phyloP scores from a whole-genome alignment of 108 stramenopile genomes.

The Heterococcus sp. region DNA sequence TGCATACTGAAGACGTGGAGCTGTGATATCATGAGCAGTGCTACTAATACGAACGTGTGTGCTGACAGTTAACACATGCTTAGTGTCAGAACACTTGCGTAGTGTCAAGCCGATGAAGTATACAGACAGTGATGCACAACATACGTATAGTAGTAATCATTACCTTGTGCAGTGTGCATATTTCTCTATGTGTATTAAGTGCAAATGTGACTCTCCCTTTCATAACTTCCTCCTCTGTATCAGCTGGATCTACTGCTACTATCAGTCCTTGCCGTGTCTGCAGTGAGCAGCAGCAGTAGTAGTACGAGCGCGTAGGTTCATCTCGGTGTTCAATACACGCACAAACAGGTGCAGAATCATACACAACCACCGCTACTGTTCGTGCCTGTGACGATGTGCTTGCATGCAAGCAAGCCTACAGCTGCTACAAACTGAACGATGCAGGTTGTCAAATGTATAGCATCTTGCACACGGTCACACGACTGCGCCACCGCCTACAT shows the following conservation, averaged over 20 bases:
- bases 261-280: constrained; percentile 11
- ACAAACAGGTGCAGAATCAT: not conserved
- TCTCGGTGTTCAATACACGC: not conserved
- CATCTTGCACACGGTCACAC: not conserved
- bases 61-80: too few relatives aligned
- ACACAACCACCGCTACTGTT: not conserved
- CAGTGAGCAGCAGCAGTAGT: not conserved
- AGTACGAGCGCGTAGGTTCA: constrained; percentile 1
- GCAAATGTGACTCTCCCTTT: constrained; percentile 65
- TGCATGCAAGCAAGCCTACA: not conserved
- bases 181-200: constrained; percentile 78
- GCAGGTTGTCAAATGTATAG: not conserved
- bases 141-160: too few relatives aligned
- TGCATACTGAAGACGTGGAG: too few relatives aligned
- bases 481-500: not conserved
- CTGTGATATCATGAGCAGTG: too few relatives aligned
- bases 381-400: not conserved
- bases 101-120: too few relatives aligned
- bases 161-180: constrained; percentile 30
- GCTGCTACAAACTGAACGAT: not conserved
- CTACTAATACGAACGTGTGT: too few relatives aligned
- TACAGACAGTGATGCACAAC: too few relatives aligned
- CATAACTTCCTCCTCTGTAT: constrained; percentile 70
- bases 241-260: constrained; percentile 75
- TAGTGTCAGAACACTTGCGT: too few relatives aligned